Evolutionary conservation across 306 rosid species (phyloP), one percentile per base, ranked within the genome.

Genomic region (Fragaria nilgerrensis): DNA sequence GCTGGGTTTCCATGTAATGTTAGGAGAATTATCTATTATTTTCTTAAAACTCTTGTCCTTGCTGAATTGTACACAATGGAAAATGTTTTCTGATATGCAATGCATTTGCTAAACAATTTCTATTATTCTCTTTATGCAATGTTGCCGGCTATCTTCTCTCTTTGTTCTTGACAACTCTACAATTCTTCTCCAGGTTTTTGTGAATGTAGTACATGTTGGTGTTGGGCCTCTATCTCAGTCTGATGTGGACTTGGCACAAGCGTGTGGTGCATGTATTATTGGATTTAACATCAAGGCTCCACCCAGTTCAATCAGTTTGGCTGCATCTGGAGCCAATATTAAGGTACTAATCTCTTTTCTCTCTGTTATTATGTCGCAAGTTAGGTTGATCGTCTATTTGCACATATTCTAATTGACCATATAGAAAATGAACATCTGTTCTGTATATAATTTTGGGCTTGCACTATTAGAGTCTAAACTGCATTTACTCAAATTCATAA

Each of bases 261-360:
- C 98, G 70, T 95, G 98, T 75, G 96, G 96, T 64, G 97, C 98
- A 62, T 95, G 89, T 79, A 89, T 95, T 66, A 90, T 95, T 71
- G 97, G 97, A 80, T 95, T 92, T 74, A 92, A 90, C 76, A 86
- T 95, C 76, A 95, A 88, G 84, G 87, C 79, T 83, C 96, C 97
- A 12, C 95, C 98, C 29, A 87, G 74, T 82, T 67, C 90, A 45
- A 50, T 89, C 78, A 85, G 69, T 76, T 86, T 84, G 83, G 87
- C 81, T 72, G 98, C 97, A 15, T 47, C 89, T 75, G 86, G 84
- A 78, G 97, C 97, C 76, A 64, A 82, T 79, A 87, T 85, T 78
- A 89, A 89, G 97, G 98, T 95, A 88, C 61, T 69, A 36, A 73
- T 70, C 72, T 25, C 66, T 27, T 48, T 41, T 52, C 45, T 37